Percentiles rank a stretch among this genome's conserved stretches.
phyloP scores from a whole-genome alignment of 2,329 filamentous ascomycete genomes.

The Aspergillus puulaauensis region DNA sequence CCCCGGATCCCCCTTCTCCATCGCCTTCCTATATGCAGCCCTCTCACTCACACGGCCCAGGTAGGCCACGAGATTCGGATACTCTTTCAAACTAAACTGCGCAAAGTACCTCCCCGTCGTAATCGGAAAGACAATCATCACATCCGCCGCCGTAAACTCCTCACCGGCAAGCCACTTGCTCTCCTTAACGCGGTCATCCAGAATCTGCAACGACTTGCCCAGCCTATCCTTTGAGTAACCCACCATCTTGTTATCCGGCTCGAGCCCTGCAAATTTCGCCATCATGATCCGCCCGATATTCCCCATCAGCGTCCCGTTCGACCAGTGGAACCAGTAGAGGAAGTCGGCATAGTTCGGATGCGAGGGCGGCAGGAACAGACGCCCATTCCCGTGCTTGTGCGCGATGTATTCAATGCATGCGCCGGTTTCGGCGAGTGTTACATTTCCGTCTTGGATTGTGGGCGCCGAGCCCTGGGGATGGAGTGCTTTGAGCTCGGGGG shows the following conservation, averaged over 20 bases:
- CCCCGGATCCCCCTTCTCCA: slow-evolving; percentile 51
- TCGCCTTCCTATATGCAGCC: slow-evolving; percentile 49
- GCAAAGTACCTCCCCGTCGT: slow-evolving; percentile 61
- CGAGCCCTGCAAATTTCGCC: slow-evolving; percentile 20
- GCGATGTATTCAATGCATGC: slow-evolving; percentile 65
- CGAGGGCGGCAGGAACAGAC: slow-evolving; percentile 46
- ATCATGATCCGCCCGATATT: slow-evolving; percentile 41
- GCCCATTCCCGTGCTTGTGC: slow-evolving; percentile 52
- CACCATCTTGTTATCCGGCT: slow-evolving; percentile 28
- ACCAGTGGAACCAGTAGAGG: slow-evolving; percentile 65
- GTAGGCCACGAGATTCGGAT: slow-evolving; percentile 48
- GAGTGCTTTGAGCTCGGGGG: slow-evolving; percentile 42
- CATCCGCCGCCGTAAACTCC: slow-evolving; percentile 64
- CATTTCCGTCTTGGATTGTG: slow-evolving; percentile 56
- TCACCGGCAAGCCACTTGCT: slow-evolving; percentile 58
- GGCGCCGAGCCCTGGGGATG: slow-evolving; percentile 59
- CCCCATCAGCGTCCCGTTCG: slow-evolving; percentile 48
- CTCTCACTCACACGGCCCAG: slow-evolving; percentile 46
- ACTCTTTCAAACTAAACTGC: slow-evolving; percentile 43
- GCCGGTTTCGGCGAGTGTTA: slow-evolving; percentile 59
- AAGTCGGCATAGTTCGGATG: slow-evolving; percentile 59
- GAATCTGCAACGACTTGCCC: slow-evolving; percentile 38
- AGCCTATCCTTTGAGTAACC: slow-evolving; percentile 36
- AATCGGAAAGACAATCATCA: slow-evolving; percentile 62
- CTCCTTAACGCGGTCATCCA: slow-evolving; percentile 51